Conservation (phyloP, 768 basidiomycete species). For the Mycena sanguinolenta region DNA sequence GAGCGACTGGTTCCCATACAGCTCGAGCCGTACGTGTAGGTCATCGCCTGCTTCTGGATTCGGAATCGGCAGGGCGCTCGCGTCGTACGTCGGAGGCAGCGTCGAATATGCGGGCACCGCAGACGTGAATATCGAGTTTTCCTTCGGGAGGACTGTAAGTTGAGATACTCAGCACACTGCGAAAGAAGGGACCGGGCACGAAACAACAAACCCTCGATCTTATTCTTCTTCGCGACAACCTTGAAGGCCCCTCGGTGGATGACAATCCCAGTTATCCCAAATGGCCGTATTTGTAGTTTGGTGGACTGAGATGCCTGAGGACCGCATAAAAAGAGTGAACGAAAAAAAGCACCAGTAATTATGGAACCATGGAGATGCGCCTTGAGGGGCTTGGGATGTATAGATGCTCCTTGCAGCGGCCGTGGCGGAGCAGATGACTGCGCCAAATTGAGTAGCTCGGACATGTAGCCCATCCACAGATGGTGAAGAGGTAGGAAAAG, state of each 20-base stretch:
- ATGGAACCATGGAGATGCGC: conserved; percentile 91
- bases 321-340: neutral
- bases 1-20: conserved; percentile 90
- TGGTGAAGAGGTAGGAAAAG: conserved; percentile 82
- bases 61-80: conserved; percentile 43
- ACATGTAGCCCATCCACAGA: conserved; percentile 92
- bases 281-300: conserved; percentile 83
- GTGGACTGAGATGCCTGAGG: conserved; percentile 61
- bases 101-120: conserved; percentile 80
- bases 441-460: conserved; percentile 78
- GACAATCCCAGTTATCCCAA: conserved; percentile 85
- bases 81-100: conserved; percentile 50
- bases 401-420: conserved; percentile 54
- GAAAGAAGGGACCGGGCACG: neutral
- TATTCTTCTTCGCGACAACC: conserved; percentile 76
- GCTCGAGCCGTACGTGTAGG: conserved; percentile 79
- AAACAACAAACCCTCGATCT: conserved; percentile 73
- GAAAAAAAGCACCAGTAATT: conserved; percentile 69
- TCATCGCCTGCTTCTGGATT: conserved; percentile 37
- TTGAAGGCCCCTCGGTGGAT: conserved; percentile 92
- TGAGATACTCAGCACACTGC: neutral
- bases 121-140: conserved; percentile 81
- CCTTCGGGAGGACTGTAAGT: conserved; percentile 79
- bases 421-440: conserved; percentile 46
- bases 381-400: conserved; percentile 90